phyloP scores from a whole-genome alignment of 2,329 filamentous ascomycete genomes.

The Fusarium mexicanum region DNA sequence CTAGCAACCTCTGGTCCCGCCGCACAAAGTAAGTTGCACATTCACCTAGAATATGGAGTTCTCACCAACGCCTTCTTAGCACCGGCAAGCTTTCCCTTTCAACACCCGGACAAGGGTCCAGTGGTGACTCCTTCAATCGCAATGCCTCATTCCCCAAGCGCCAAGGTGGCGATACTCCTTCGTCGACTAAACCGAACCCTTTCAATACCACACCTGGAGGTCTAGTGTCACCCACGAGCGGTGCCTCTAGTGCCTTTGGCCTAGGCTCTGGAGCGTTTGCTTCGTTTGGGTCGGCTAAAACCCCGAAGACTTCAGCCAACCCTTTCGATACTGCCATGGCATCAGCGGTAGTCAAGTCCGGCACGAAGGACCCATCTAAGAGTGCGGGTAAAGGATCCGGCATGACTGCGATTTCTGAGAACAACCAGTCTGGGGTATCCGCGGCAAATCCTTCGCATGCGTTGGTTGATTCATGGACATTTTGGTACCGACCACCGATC shows the following conservation, averaged over 20 bases:
- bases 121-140: conserved; percentile 68
- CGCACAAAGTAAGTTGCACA: conserved; percentile 76
- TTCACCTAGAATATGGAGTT: conserved; percentile 1
- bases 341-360: conserved; percentile 48
- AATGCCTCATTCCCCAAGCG: conserved; percentile 74
- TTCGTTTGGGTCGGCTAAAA: conserved; percentile 83
- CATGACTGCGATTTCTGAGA: conserved; percentile 60
- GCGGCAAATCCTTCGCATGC: conserved; percentile 58
- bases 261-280: conserved; percentile 95
- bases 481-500: conserved; percentile 97
- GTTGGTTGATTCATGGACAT: conserved; percentile 89
- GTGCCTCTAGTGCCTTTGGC: conserved; percentile 89
- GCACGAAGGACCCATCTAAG: conserved; percentile 47
- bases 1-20: conserved; percentile 75
- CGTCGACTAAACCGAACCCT: conserved; percentile 80
- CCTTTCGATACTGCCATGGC: conserved; percentile 80
- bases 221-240: conserved; percentile 56
- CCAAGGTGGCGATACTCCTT: conserved; percentile 72
- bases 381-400: conserved; percentile 43
- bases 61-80: conserved; percentile 56
- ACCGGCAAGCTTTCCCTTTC: conserved; percentile 91
- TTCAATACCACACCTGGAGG: conserved; percentile 77
- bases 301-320: conserved; percentile 84
- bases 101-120: conserved; percentile 69
- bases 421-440: conserved; percentile 47